Base-by-base conservation (phyloP, 805 yeast genomes). In the Wickerhamiella allomyrinae region DNA sequence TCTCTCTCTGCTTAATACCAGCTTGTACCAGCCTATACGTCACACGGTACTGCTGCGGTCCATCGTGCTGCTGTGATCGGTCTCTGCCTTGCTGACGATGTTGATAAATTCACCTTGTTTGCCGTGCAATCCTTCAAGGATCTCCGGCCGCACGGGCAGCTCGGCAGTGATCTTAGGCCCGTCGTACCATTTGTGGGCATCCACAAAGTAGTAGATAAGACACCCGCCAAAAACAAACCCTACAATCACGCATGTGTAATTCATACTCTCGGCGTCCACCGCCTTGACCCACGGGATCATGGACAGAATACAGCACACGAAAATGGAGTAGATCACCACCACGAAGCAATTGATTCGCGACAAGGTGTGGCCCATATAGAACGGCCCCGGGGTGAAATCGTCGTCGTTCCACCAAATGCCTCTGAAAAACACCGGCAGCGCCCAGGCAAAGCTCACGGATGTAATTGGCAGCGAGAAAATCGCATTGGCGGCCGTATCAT, bases 391-490 rank as follows among this genome's bases (percentile, higher is more conserved):
- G 42, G 59, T 59, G 61, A 77, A 77, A 0, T 63, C 58, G 22
- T 68, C 61, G 44, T 69, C 59, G 5, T 74, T 69, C 49, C 68
- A 69, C 1, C 77, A 71, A 50, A 74, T 3, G 5, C 60, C 70
- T 53, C 75, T 71, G 45, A 76, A 61, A 7, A 72, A 53, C 10
- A 76, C 71, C n/a, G 83, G 83, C 50, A 71, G 63, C n/a, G 72
- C 67, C 60, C 76, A 77, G 2, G 82, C 76, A 27, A 76, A 66
- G 50, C 74, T 73, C 1, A 78, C 71, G 20, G 77, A 68, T 52
- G 76, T 74, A 41, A 79, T 80, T 22, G 79, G 79, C 40, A 76
- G 77, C 0, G 80, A 73, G 60, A 77, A 77, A 45, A 76, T 73
- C 37, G 83, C 83, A 19, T 70, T 74, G 47, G 76, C 71, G 37